Percentiles rank a stretch among this genome's conserved stretches.
Evolutionary conservation across 1,284 basidiomycete species (phyloP).

Genomic region (Pisolithus thermaeus): DNA sequence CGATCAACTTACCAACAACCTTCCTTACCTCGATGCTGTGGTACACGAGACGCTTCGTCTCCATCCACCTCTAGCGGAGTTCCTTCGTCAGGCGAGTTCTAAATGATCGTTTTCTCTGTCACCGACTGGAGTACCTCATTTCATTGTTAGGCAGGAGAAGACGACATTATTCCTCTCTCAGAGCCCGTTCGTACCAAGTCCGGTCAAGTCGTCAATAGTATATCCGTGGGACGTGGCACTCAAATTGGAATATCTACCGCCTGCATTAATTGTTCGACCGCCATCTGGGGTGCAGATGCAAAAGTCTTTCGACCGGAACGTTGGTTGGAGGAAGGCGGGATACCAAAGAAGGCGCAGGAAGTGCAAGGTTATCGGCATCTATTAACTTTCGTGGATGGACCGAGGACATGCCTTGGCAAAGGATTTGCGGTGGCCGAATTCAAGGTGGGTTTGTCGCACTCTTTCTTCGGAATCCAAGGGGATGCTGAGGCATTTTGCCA

Average conservation of each 20-base stretch:
- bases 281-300: slow-evolving; percentile 40
- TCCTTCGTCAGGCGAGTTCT: slow-evolving; percentile 9
- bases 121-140: neutral
- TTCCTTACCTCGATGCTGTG: slow-evolving; percentile 33
- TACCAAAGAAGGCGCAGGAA: slow-evolving; percentile 24
- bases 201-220: slow-evolving; percentile 29
- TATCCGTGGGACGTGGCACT: slow-evolving; percentile 41
- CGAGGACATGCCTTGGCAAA: slow-evolving; percentile 41
- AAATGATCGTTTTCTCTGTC: neutral
- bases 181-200: slow-evolving; percentile 30
- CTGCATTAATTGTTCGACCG: slow-evolving; percentile 42
- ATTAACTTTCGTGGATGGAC: slow-evolving; percentile 46
- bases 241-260: slow-evolving; percentile 37
- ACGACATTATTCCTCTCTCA: slow-evolving; percentile 48
- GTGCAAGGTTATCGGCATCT: slow-evolving; percentile 38
- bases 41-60: slow-evolving; percentile 22
- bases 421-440: slow-evolving; percentile 37
- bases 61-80: slow-evolving; percentile 9
- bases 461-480: neutral
- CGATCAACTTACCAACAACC: slow-evolving; percentile 27
- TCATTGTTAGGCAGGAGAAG: slow-evolving; percentile 34
- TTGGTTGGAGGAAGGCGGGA: slow-evolving; percentile 10
- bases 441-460: slow-evolving; percentile 11
- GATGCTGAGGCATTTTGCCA: neutral
- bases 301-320: slow-evolving; percentile 22